Conservation (phyloP, 1,284 basidiomycete genomes). For the Caloboletus firmus region DNA sequence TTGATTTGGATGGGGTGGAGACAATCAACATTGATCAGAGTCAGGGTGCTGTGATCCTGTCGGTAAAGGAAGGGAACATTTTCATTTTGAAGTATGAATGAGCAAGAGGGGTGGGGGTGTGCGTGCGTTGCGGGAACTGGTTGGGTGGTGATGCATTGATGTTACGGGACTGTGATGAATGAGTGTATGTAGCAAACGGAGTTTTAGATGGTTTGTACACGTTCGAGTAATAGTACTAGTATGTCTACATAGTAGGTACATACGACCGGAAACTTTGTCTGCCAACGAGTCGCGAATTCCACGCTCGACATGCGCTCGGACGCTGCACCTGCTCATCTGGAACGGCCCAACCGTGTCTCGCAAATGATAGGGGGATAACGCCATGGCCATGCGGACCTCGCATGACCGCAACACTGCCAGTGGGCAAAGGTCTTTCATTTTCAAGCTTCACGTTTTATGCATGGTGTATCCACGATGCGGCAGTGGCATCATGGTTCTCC, state of each 20-base stretch:
- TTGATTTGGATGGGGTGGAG: slow-evolving; percentile 63
- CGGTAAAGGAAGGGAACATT: slow-evolving; percentile 64
- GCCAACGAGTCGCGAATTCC: background rate
- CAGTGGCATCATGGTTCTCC: background rate
- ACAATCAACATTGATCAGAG: slow-evolving; percentile 76
- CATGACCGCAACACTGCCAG: background rate
- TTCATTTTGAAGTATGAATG: slow-evolving; percentile 71
- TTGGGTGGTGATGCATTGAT: background rate
- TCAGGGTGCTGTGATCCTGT: slow-evolving; percentile 71
- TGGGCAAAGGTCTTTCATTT: slow-evolving; percentile 1
- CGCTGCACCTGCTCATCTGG: background rate
- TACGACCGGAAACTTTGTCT: background rate
- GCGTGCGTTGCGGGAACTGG: background rate
- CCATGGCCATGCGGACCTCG: background rate
- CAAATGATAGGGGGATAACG: background rate
- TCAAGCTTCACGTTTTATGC: background rate
- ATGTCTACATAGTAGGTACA: background rate
- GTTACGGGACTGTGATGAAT: background rate
- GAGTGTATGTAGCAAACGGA: background rate
- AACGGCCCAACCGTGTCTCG: background rate
- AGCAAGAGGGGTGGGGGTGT: slow-evolving; percentile 8
- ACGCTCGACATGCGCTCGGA: background rate
- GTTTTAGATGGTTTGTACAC: background rate
- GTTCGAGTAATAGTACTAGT: slow-evolving; percentile 2
- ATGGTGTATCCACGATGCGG: background rate